A percentile compares a stretch with the other conserved stretches of the same genome.
Conservation (phyloP, 371 early-diverging fungal genomes). For the Circinella umbellata region DNA sequence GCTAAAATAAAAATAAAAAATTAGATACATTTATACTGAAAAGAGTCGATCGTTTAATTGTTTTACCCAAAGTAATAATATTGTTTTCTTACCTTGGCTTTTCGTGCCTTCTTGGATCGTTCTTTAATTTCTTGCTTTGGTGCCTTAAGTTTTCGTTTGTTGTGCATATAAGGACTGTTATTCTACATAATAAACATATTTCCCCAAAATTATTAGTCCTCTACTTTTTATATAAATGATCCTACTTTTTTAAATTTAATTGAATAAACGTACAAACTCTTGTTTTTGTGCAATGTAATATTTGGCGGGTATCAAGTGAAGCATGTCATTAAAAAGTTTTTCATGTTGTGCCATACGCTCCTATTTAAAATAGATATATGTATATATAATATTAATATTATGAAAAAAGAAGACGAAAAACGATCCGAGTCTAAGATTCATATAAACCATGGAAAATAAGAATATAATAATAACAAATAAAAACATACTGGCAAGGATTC, state of each 20-base stretch:
- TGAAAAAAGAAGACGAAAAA: too few relatives aligned
- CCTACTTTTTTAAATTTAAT: too few relatives aligned
- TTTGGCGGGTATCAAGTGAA: constrained; percentile 76
- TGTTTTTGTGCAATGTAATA: constrained; percentile 68
- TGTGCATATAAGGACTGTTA: constrained; percentile 64
- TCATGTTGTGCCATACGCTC: constrained; percentile 64
- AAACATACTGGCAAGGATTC: constrained; percentile 33
- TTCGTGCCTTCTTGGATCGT: constrained; percentile 78
- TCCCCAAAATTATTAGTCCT: neutral
- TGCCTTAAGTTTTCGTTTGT: constrained; percentile 71
- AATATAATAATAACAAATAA: neutral
- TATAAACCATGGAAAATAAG: too few relatives aligned
- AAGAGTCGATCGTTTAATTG: neutral
- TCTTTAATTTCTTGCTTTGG: constrained; percentile 79
- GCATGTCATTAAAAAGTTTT: constrained; percentile 64
- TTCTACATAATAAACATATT: constrained; percentile 29
- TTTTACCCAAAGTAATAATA: too few relatives aligned
- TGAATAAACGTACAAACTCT: constrained; percentile 24
- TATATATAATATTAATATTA: too few relatives aligned
- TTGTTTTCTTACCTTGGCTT: constrained; percentile 58
- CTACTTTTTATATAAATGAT: neutral
- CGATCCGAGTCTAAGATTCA: neutral
- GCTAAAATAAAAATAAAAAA: constrained; percentile 23
- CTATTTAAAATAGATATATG: constrained; percentile 26
- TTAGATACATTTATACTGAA: too few relatives aligned